phyloP scores from a whole-genome alignment of 805 yeast genomes.

The Saccharomycopsis fermentans region DNA sequence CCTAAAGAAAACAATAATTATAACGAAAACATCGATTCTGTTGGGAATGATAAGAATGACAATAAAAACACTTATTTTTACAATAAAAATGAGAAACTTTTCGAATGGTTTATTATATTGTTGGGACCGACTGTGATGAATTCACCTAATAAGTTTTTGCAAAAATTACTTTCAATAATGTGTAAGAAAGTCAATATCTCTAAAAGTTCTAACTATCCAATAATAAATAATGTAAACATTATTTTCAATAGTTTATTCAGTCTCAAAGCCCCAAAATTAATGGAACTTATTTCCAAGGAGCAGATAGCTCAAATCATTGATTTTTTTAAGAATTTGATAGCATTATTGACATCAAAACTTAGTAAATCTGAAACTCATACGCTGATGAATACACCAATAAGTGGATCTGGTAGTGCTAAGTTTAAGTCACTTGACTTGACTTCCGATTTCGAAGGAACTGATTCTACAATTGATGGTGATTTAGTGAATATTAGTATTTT shows the following conservation, averaged over 20 bases:
- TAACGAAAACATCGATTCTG: not conserved
- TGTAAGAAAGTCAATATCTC: slow-evolving; percentile 1
- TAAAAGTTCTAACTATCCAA: slow-evolving; percentile 4
- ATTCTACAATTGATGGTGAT: not conserved
- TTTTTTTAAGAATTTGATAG: slow-evolving; percentile 15
- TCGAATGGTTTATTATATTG: slow-evolving; percentile 28
- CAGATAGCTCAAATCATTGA: slow-evolving; percentile 6
- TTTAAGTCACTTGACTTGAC: not conserved
- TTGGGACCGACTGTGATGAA: not conserved
- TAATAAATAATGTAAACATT: slow-evolving; percentile 6
- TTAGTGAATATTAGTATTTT: not conserved
- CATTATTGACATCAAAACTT: slow-evolving; percentile 6
- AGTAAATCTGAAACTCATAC: not conserved
- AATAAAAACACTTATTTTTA: not conserved
- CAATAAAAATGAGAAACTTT: slow-evolving; percentile 22
- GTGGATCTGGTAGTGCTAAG: not conserved
- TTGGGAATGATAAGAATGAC: slow-evolving; percentile 1
- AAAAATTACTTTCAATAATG: slow-evolving; percentile 6
- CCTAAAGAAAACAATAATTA: not conserved
- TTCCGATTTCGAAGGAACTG: not conserved
- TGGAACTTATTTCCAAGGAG: slow-evolving; percentile 2
- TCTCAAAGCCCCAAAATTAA: slow-evolving; percentile 4
- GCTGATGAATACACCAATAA: not conserved
- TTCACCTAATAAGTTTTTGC: slow-evolving; percentile 1
- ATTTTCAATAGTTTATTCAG: slow-evolving; percentile 11